A percentile compares a stretch with the other conserved stretches of the same genome.
Conservation (phyloP, 371 early-diverging fungal genomes). For the Chytridium lagenaria region DNA sequence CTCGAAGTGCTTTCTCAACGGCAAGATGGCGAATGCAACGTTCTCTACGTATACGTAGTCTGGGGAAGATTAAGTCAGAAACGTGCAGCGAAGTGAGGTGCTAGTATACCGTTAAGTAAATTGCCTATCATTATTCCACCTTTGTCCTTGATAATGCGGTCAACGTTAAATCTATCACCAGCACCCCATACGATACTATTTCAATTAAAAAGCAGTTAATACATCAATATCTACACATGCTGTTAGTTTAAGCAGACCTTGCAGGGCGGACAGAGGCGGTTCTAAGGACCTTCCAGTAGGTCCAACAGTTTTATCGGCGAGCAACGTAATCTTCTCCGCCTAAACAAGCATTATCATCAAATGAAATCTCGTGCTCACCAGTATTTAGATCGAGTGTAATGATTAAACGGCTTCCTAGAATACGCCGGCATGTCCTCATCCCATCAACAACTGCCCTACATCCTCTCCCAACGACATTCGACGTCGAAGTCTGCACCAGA, state of each 20-base stretch:
- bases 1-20: background rate
- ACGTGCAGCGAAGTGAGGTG: no score
- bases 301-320: background rate
- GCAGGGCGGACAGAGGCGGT: background rate
- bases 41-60: constrained; percentile 8
- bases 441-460: background rate
- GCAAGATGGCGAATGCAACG: background rate
- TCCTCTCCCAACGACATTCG: background rate
- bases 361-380: background rate
- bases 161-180: background rate
- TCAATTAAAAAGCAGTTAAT: background rate
- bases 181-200: background rate
- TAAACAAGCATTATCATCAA: no score
- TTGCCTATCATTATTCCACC: background rate
- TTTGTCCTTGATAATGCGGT: background rate
- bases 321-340: background rate
- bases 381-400: background rate
- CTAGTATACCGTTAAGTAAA: background rate
- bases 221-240: background rate
- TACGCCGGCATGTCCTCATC: background rate
- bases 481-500: background rate
- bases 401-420: background rate
- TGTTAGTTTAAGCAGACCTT: no score
- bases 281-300: background rate
- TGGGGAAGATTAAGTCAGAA: background rate